Evolutionary conservation across 768 basidiomycete genomes (phyloP).

Genomic region (Pholiota microspora): DNA sequence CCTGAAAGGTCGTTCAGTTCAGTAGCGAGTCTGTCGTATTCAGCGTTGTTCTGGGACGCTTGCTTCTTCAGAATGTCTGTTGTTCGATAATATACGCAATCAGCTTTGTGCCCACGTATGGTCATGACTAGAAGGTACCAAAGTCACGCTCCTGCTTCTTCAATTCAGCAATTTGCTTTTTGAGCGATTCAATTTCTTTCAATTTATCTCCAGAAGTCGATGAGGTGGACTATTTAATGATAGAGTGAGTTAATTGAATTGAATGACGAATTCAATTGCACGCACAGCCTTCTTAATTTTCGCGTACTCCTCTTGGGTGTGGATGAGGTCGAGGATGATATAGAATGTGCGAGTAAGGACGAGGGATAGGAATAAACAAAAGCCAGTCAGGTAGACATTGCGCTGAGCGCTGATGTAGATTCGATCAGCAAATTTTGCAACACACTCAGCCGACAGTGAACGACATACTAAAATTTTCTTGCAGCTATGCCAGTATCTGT

Average conservation of each 20-base stretch:
- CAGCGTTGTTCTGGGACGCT: constrained; percentile 69
- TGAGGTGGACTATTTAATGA: no score
- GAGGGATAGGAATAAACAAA: constrained; percentile 93
- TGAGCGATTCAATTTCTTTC: constrained; percentile 64
- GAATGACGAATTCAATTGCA: no score
- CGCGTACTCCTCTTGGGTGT: constrained; percentile 84
- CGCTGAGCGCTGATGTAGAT: constrained; percentile 64
- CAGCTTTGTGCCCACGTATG: neutral
- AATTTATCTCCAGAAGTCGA: constrained; percentile 37
- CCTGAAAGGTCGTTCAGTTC: constrained; percentile 75
- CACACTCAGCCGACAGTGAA: neutral
- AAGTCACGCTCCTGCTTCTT: constrained; percentile 65
- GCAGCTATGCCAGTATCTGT: constrained; percentile 89
- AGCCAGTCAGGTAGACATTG: constrained; percentile 91
- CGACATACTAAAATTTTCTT: constrained; percentile 86
- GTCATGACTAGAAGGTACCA: no score
- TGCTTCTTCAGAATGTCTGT: constrained; percentile 82
- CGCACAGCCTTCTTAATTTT: constrained; percentile 68
- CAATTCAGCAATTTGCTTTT: constrained; percentile 58
- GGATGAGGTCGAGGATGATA: constrained; percentile 88
- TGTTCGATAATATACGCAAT: neutral
- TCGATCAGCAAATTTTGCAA: no score
- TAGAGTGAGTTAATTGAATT: no score
- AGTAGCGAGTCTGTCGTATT: constrained; percentile 81
- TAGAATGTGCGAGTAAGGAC: constrained; percentile 92